Conservation (phyloP, 2,329 filamentous ascomycete genomes). For the Huntiella omanensis region DNA sequence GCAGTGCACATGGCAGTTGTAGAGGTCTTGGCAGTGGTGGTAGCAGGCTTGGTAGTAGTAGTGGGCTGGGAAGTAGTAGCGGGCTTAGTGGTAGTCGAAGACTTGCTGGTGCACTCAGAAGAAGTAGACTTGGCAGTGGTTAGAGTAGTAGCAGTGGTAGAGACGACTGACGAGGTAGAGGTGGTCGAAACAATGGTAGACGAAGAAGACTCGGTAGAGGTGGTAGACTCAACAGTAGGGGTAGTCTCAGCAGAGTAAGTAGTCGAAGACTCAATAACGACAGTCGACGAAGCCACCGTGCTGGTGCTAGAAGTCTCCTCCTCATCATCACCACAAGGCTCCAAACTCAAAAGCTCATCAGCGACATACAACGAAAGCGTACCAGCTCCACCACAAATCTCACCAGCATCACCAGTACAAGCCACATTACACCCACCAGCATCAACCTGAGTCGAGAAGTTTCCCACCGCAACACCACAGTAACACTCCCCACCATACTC, state of each 20-base stretch:
- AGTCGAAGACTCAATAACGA: constrained; percentile 8
- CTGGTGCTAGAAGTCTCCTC: constrained; percentile 14
- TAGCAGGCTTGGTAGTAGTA: constrained; percentile 13
- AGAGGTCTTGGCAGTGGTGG: constrained; percentile 18
- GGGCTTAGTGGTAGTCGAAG: constrained; percentile 8
- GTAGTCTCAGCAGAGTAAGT: background rate
- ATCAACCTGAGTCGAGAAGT: constrained; percentile 21
- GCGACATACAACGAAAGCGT: constrained; percentile 29
- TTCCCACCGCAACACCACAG: constrained; percentile 34
- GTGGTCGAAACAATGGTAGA: constrained; percentile 10
- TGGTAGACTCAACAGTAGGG: constrained; percentile 7
- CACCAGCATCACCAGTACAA: constrained; percentile 28
- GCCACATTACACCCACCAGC: constrained; percentile 27
- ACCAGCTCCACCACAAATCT: constrained; percentile 25
- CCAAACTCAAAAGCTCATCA: constrained; percentile 27
- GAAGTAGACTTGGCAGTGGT: constrained; percentile 8
- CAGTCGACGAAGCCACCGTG: constrained; percentile 11
- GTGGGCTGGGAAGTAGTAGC: background rate
- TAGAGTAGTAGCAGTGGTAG: background rate
- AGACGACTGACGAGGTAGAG: constrained; percentile 9
- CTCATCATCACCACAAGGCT: constrained; percentile 26
- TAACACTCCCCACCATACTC: constrained; percentile 27
- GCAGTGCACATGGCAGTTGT: constrained; percentile 27
- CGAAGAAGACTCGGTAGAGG: background rate
- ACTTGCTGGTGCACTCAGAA: constrained; percentile 12